These are phyloP conservation scores for Colletotrichum kahawae DNA, from an alignment of 2,329 filamentous ascomycete genomes.

Conservation along the genomic window DNA sequence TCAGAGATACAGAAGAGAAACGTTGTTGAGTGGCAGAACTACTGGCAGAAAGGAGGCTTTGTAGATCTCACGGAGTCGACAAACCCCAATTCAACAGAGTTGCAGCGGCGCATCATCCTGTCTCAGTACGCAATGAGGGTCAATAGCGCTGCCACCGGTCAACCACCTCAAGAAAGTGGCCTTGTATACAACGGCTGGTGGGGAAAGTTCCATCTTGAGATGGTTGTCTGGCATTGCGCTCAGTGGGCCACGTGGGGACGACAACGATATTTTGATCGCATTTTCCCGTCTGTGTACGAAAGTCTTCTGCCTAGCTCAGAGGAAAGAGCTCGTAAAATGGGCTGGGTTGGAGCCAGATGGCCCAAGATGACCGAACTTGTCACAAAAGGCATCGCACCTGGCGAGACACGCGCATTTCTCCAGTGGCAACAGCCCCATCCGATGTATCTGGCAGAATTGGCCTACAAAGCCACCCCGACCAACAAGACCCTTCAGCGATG, in stretches of 20 bases:
- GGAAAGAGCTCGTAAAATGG: constrained; percentile 40
- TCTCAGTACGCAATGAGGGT: constrained; percentile 48
- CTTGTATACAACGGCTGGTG: constrained; percentile 37
- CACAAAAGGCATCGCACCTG: constrained; percentile 36
- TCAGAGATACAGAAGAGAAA: constrained; percentile 28
- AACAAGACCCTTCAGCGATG: constrained; percentile 51
- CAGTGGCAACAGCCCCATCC: constrained; percentile 69
- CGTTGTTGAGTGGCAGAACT: constrained; percentile 33
- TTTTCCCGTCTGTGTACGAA: constrained; percentile 47
- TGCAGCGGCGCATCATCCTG: constrained; percentile 37
- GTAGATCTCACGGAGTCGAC: constrained; percentile 42
- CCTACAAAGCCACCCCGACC: constrained; percentile 24
- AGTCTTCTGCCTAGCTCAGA: constrained; percentile 46
- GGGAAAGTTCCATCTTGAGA: constrained; percentile 47
- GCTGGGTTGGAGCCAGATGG: constrained; percentile 48
- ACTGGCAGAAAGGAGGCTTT: constrained; percentile 44
- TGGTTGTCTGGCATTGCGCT: constrained; percentile 45
- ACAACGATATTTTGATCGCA: constrained; percentile 36
- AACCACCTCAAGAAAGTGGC: constrained; percentile 7
- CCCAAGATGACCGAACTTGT: constrained; percentile 38
- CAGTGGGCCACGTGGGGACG: constrained; percentile 45
- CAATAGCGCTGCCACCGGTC: constrained; percentile 39
- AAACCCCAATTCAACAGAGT: constrained; percentile 39
- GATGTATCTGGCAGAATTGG: constrained; percentile 64
- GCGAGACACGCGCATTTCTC: constrained; percentile 63